Percentiles rank a stretch among this genome's conserved stretches.
Conservation (phyloP, 176 grass and related monocot genomes). For the Rhynchospora pubera region DNA sequence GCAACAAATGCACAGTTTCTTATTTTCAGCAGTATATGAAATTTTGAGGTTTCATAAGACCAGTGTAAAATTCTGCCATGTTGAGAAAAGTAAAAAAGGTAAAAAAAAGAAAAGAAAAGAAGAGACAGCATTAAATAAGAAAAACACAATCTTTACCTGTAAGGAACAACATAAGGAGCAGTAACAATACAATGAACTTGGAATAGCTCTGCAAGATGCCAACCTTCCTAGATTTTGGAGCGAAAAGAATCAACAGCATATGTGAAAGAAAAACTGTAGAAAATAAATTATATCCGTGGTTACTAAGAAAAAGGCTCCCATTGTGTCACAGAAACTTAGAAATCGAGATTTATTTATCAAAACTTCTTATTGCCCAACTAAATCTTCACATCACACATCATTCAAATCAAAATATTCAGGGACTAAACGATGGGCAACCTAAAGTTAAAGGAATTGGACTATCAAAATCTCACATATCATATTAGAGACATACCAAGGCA, state of each 20-base stretch:
- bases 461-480: not conserved
- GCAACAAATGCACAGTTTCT: not conserved
- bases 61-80: not conserved
- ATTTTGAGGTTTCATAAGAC: not conserved
- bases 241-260: not conserved
- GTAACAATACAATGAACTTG: slow-evolving; percentile 72
- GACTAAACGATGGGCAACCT: not conserved
- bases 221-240: slow-evolving; percentile 68
- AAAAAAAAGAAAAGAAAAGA: not conserved
- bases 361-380: not conserved
- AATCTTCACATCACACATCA: not conserved
- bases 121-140: not conserved
- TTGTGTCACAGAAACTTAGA: not conserved
- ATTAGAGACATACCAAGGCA: slow-evolving; percentile 44
- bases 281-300: not conserved
- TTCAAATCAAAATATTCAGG: slow-evolving; percentile 2
- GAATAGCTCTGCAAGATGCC: slow-evolving; percentile 87
- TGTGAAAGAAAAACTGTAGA: not conserved
- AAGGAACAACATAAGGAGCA: slow-evolving; percentile 85
- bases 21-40: not conserved
- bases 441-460: not conserved
- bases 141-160: slow-evolving; percentile 42
- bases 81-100: not conserved
- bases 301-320: not conserved
- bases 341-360: not conserved